Base-by-base conservation (phyloP, 176 grass and related monocot genomes). In the Triticum timopheevii region DNA sequence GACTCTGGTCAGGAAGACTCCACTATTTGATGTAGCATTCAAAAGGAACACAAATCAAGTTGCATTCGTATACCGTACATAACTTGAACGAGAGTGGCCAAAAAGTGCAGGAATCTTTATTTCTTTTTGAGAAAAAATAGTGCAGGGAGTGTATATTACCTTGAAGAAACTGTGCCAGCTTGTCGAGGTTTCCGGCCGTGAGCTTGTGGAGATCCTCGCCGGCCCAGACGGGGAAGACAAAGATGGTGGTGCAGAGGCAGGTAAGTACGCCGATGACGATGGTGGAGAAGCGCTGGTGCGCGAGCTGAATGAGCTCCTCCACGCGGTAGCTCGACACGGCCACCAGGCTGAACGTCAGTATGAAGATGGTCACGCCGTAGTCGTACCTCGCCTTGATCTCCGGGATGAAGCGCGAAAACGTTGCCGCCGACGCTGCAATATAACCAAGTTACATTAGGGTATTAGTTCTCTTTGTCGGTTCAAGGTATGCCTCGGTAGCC, bases 291-390 rank as follows among this genome's bases (percentile, higher is more conserved):
- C 93, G 86, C 92, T 93, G 93, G 85, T 96, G 96, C 2, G 93
- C 96, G n/a, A 98, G 62, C 36, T 80, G 88, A 35, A 96, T 70
- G 66, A 98, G 79, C 61, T 96, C 92, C 22, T 96, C 90, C 0
- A 94, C 93, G 31, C 96, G 88, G 87, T 94, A 98, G 91, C 96
- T 98, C 5, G 96, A 98, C 39, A 98, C 92, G 4, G 96, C 87
- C 82, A 98, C 96, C 16, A 98, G 87, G 89, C 96, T 94, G 88
- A 98, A 98, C 63, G 96, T 96, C 2, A 98, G 88, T 73, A 98
- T 98, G 82, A 98, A 98, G 82, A 98, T 98, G 33, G 90, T 94
- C 35, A 98, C 93, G 0, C 96, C 96, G 73, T 98, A 98, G 84
- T 98, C 96, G 69, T 98, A 98, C 84, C 76, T 31, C 19, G 93